Conservation (phyloP, 345 rosid genomes). For the Melaleuca quinquenervia region DNA sequence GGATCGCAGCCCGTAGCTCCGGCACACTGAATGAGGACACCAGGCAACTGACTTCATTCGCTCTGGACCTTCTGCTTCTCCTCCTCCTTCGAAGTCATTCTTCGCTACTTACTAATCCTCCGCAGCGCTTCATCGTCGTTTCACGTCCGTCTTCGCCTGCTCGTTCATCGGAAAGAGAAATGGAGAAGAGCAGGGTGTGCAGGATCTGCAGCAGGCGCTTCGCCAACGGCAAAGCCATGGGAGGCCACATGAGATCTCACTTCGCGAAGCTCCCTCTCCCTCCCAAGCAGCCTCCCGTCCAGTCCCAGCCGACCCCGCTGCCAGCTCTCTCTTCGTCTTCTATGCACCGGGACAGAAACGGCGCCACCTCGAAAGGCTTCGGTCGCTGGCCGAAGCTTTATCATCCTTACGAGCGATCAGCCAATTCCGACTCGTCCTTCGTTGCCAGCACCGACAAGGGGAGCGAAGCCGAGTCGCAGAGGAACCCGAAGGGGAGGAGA, state of each 20-base stretch:
- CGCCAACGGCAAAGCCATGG: slow-evolving; percentile 60
- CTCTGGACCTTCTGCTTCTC: not conserved
- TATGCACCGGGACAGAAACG: not conserved
- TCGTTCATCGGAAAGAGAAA: not conserved
- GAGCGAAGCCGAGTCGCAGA: slow-evolving; percentile 13
- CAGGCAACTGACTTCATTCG: not conserved
- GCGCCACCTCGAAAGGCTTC: not conserved
- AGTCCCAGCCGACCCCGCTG: not conserved
- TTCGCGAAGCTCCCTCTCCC: slow-evolving; percentile 31
- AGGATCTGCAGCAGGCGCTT: slow-evolving; percentile 44
- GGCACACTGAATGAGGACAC: not conserved
- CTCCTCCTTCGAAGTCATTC: not conserved
- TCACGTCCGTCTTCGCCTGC: not conserved
- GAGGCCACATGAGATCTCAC: slow-evolving; percentile 69
- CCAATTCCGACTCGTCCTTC: slow-evolving; percentile 3
- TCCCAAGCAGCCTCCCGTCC: slow-evolving; percentile 5
- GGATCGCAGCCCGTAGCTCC: not conserved
- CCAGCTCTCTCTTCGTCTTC: not conserved
- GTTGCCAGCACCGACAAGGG: slow-evolving; percentile 1
- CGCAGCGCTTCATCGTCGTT: not conserved
- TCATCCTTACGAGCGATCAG: not conserved
- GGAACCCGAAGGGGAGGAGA: not conserved
- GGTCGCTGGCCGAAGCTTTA: not conserved
- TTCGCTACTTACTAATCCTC: not conserved
- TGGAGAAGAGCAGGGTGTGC: slow-evolving; percentile 15